phyloP scores from a whole-genome alignment of 2,329 filamentous ascomycete genomes.

The Ophiobolus disseminans region DNA sequence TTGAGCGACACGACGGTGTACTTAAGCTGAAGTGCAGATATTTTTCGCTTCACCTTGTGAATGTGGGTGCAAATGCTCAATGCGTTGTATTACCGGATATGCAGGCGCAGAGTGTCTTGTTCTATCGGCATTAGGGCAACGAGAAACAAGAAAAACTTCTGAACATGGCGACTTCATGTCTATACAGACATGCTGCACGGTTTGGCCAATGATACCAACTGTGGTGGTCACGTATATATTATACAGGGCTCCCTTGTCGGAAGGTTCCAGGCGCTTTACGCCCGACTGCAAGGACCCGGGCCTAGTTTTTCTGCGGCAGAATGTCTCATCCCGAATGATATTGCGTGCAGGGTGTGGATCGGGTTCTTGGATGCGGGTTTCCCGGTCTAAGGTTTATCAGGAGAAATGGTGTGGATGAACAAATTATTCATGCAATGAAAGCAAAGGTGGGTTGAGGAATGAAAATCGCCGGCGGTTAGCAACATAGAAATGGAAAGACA shows the following conservation, averaged over 20 bases:
- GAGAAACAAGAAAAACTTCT: no score
- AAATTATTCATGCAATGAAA: no score
- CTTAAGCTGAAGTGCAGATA: neutral
- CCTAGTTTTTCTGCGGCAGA: neutral
- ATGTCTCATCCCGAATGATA: neutral
- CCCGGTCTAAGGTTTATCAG: no score
- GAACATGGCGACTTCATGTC: no score
- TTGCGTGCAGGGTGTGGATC: no score
- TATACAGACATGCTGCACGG: no score
- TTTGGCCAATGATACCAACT: neutral
- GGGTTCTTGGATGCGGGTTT: no score
- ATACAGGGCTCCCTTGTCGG: neutral
- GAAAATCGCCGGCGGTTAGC: no score
- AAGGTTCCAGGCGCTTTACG: neutral
- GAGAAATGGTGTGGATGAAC: no score
- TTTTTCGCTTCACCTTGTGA: neutral
- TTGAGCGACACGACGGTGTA: neutral
- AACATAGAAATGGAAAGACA: no score
- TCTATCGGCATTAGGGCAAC: neutral
- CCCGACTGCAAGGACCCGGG: neutral
- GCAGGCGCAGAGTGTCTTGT: conserved; percentile 5
- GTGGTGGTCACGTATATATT: neutral
- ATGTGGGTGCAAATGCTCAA: neutral
- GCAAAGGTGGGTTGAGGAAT: no score
- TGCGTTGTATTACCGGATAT: conserved; percentile 8